Base-by-base conservation (phyloP, 768 basidiomycete genomes). In the Gymnopilus dilepis region DNA sequence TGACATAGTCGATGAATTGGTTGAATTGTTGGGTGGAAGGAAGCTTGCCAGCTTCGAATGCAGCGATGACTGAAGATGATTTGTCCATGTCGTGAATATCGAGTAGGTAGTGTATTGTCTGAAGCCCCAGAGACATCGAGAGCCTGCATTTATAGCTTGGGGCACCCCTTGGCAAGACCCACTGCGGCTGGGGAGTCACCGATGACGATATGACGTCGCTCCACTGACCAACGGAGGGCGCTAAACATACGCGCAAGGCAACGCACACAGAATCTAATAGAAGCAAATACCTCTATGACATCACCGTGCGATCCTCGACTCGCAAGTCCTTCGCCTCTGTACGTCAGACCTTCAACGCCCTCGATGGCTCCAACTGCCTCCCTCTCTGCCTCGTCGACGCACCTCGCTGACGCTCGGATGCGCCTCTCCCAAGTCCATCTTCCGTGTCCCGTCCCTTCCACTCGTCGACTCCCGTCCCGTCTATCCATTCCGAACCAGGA, bases 21-120 rank as follows among this genome's bases (percentile, higher is more conserved):
- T 79, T 79, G 38, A 84, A 65, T 68, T 92, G 90, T 28, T 81
- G 72, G 11, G 89, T 86, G 1, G 79, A 80, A 17, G 90, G 90
- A 4, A 90, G 76, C 69, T 92, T 92, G 21, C 88, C 88, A 17
- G 89, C 88, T 63, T 86, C 82, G 66, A 91, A 73, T 7, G 90
- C 90, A 48, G 87, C 90, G 59, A 88, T 70, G 24, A 90, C 67
- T 37, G 86, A 86, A 17, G 87, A 78, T 50, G 82, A 62, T 75
- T 83, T 85, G 59, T 92, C 87, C 89, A 91, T 91, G 24, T 50
- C 28, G 58, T 47, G 33, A 55, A n/a, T 22, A 38, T 7, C 15
- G 24, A 33, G 37, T 42, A 34, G 15, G 11, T 54, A 43, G 28
- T 17, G 43, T 43, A 43, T 58, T 37, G 54, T 30, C 45, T 31